Evolutionary conservation across 257 asterid species (phyloP).

Genomic region (Gentiana macrophylla): DNA sequence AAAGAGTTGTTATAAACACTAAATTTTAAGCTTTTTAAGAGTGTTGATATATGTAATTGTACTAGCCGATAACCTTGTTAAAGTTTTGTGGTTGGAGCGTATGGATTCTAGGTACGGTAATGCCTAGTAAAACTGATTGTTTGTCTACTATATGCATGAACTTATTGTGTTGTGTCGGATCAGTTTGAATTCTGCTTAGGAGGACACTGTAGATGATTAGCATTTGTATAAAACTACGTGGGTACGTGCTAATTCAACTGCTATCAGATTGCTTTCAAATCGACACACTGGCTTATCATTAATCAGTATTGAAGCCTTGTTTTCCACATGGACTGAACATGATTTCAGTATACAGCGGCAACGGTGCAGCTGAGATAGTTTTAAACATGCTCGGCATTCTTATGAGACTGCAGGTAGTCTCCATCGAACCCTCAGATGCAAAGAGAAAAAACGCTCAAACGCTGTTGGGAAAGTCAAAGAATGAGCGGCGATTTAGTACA

Average conservation of each 20-base stretch:
- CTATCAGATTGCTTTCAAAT: slow-evolving; percentile 52
- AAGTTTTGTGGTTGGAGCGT: too few species aligned
- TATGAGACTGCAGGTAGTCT: slow-evolving; percentile 43
- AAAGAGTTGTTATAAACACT: too few species aligned
- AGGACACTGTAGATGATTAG: too few species aligned
- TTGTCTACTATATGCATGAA: too few species aligned
- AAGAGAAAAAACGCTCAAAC: slow-evolving; percentile 51
- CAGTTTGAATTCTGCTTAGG: too few species aligned
- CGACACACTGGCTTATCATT: slow-evolving; percentile 65
- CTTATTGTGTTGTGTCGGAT: too few species aligned
- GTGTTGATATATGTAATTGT: too few species aligned
- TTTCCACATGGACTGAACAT: slow-evolving; percentile 54
- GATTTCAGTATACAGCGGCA: slow-evolving; percentile 55
- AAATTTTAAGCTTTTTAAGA: too few species aligned
- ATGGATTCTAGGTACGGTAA: too few species aligned
- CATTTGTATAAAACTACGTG: too few species aligned
- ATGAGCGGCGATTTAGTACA: slow-evolving; percentile 77
- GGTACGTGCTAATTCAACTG: slow-evolving; percentile 20
- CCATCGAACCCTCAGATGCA: slow-evolving; percentile 54
- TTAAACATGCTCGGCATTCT: slow-evolving; percentile 61
- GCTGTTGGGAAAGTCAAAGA: slow-evolving; percentile 67
- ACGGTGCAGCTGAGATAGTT: slow-evolving; percentile 78
- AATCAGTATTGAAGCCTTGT: slow-evolving; percentile 43
- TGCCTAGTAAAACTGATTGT: too few species aligned
- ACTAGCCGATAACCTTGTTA: too few species aligned